phyloP scores from a whole-genome alignment of 139 green algal genomes.

The Desmodesmus armatus region DNA sequence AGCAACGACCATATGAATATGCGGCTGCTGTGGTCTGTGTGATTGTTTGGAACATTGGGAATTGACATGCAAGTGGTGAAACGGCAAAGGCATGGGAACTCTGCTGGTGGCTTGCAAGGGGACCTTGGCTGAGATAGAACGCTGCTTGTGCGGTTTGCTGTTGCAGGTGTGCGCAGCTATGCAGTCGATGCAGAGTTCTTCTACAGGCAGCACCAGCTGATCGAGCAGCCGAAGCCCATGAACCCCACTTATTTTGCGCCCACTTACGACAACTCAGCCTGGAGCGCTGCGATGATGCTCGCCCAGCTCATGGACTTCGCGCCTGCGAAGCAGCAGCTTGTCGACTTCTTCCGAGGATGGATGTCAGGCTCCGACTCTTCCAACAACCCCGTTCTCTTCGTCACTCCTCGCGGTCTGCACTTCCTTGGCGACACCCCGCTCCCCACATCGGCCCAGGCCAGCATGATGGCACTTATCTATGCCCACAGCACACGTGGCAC shows the following conservation, averaged over 20 bases:
- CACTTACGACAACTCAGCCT: conserved; percentile 37
- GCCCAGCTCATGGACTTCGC: background rate
- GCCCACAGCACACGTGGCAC: background rate
- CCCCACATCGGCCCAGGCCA: background rate
- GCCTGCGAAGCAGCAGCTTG: background rate
- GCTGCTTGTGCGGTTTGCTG: background rate
- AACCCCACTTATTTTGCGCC: conserved; percentile 20
- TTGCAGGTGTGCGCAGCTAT: conserved; percentile 9
- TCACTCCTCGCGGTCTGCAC: conserved; percentile 12
- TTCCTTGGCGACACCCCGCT: background rate
- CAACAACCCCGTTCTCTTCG: conserved; percentile 7
- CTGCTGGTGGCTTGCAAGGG: too few species aligned
- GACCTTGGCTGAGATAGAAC: too few species aligned
- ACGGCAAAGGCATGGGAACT: too few species aligned
- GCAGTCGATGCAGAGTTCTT: conserved; percentile 25
- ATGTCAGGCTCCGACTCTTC: background rate
- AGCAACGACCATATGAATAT: too few species aligned
- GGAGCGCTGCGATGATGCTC: conserved; percentile 7
- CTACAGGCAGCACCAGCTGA: conserved; percentile 1
- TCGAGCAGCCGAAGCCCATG: background rate
- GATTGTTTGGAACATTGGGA: conserved; percentile 55
- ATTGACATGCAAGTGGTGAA: background rate
- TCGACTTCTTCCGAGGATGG: conserved; percentile 22
- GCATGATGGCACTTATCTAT: conserved; percentile 19
- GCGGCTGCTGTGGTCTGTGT: conserved; percentile 3